Conservation (phyloP, 2,329 filamentous ascomycete genomes). For the Fusarium sublunatum region DNA sequence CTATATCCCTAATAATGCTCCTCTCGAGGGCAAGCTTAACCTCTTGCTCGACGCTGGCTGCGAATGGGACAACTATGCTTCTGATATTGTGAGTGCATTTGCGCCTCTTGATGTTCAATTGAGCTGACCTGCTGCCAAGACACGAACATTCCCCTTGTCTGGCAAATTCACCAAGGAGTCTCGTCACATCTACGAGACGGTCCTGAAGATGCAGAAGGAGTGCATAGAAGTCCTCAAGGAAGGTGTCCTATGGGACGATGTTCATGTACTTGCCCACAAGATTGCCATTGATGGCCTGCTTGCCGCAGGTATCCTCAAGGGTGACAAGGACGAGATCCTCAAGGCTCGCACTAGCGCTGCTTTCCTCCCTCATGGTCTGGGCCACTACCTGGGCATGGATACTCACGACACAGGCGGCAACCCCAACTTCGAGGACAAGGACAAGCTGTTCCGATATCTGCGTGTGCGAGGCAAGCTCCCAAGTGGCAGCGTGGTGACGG, state of each 20-base stretch:
- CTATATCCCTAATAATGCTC: slow-evolving; percentile 83
- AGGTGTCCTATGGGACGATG: slow-evolving; percentile 82
- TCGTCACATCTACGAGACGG: slow-evolving; percentile 81
- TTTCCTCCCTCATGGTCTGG: slow-evolving; percentile 92
- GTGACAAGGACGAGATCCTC: slow-evolving; percentile 77
- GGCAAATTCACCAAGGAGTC: slow-evolving; percentile 77
- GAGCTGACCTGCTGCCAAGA: slow-evolving; percentile 58
- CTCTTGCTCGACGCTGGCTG: slow-evolving; percentile 86
- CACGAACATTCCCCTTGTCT: slow-evolving; percentile 85
- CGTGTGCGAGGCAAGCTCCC: slow-evolving; percentile 81
- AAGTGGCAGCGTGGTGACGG: slow-evolving; percentile 86
- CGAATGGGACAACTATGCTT: slow-evolving; percentile 78
- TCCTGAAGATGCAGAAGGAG: slow-evolving; percentile 86
- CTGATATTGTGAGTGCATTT: slow-evolving; percentile 66
- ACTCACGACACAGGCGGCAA: slow-evolving; percentile 89
- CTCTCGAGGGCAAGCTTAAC: slow-evolving; percentile 77
- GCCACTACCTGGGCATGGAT: slow-evolving; percentile 92
- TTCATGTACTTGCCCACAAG: slow-evolving; percentile 82
- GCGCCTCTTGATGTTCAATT: background rate
- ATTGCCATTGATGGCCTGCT: slow-evolving; percentile 85
- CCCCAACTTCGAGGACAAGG: slow-evolving; percentile 80
- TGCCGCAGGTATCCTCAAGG: slow-evolving; percentile 77
- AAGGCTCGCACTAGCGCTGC: slow-evolving; percentile 83
- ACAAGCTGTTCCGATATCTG: slow-evolving; percentile 88
- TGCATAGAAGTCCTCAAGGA: slow-evolving; percentile 78